Evolutionary conservation across 2,329 filamentous ascomycete genomes (phyloP).

Genomic region (Xylaria sp.): DNA sequence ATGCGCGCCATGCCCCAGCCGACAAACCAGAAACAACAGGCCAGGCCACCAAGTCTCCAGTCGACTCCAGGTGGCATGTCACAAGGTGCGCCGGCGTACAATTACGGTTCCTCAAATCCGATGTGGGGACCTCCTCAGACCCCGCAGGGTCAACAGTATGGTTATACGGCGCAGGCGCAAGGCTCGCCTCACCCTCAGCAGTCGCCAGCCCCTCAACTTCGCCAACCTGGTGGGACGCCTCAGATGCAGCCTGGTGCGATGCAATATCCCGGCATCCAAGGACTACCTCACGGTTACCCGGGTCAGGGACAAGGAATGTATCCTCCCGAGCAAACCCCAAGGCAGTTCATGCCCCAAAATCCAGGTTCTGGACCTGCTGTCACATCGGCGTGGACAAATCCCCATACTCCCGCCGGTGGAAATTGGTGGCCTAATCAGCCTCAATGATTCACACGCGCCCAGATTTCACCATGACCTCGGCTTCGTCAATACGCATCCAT

Average conservation of each 20-base stretch:
- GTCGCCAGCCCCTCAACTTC: slow-evolving; percentile 68
- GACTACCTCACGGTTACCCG: slow-evolving; percentile 67
- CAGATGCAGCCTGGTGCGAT: slow-evolving; percentile 66
- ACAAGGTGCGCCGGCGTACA: slow-evolving; percentile 66
- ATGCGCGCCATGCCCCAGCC: slow-evolving; percentile 75
- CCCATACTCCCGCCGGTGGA: slow-evolving; percentile 69
- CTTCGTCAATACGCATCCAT: not conserved
- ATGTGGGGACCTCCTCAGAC: slow-evolving; percentile 69
- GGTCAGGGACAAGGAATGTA: slow-evolving; percentile 68
- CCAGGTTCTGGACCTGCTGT: slow-evolving; percentile 61
- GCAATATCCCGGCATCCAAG: slow-evolving; percentile 71
- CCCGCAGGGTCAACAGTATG: slow-evolving; percentile 69
- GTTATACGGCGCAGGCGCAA: slow-evolving; percentile 63
- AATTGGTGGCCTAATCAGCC: slow-evolving; percentile 65
- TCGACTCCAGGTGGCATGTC: slow-evolving; percentile 63
- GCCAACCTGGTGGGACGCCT: slow-evolving; percentile 63
- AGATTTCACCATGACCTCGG: not conserved
- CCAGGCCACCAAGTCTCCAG: slow-evolving; percentile 70
- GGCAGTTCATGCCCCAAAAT: slow-evolving; percentile 75
- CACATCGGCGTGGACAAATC: slow-evolving; percentile 65
- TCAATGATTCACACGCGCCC: slow-evolving; percentile 48
- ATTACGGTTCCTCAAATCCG: slow-evolving; percentile 68
- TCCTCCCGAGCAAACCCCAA: slow-evolving; percentile 69
- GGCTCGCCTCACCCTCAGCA: slow-evolving; percentile 62
- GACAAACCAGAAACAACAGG: slow-evolving; percentile 72